A percentile compares a stretch with the other conserved stretches of the same genome.
phyloP scores from a whole-genome alignment of 2,329 filamentous ascomycete species.

The Myriosclerotinia curreyana region DNA sequence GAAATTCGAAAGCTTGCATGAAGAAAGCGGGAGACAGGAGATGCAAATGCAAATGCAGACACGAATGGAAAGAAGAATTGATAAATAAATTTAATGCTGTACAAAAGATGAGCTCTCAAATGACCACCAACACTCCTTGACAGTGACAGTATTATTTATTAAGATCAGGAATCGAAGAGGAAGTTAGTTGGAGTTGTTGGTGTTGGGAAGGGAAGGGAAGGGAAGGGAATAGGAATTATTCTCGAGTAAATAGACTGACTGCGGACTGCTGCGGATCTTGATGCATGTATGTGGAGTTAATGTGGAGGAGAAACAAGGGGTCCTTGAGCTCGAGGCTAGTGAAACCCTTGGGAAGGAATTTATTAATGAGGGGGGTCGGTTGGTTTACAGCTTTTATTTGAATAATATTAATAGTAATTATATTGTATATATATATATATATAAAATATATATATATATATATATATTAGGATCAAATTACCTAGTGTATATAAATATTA shows the following conservation, averaged over 20 bases:
- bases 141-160: background rate
- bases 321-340: slow-evolving; percentile 1
- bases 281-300: no score
- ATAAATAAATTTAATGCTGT: background rate
- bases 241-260: no score
- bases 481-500: background rate
- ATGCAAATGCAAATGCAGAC: no score
- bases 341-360: slow-evolving; percentile 4
- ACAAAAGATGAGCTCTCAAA: background rate
- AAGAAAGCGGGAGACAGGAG: background rate
- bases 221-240: no score
- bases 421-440: no score
- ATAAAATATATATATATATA: background rate
- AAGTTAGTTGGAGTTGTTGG: slow-evolving; percentile 7
- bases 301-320: slow-evolving; percentile 18
- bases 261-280: background rate
- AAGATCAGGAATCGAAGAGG: background rate
- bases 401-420: background rate
- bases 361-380: slow-evolving; percentile 10
- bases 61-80: background rate
- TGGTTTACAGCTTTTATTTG: background rate
- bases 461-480: background rate
- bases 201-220: background rate
- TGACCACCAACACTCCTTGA: background rate
- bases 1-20: slow-evolving; percentile 2